phyloP scores from a whole-genome alignment of 345 rosid genomes.

The Eucalyptus curtisii region DNA sequence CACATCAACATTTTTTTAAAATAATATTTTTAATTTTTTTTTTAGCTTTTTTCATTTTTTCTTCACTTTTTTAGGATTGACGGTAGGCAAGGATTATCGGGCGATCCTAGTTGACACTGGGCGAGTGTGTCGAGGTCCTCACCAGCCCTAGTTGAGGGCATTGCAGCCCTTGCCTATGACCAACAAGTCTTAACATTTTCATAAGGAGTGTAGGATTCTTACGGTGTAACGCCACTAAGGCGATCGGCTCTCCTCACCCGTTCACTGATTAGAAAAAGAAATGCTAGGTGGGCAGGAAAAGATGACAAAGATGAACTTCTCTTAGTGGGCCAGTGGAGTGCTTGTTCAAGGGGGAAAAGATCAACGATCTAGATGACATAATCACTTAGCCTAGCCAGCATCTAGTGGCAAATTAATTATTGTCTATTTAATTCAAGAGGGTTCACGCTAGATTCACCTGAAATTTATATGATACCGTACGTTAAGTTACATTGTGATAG shows the following conservation, averaged over 20 bases:
- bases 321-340: background rate
- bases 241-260: background rate
- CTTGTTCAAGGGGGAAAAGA: background rate
- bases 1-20: no score
- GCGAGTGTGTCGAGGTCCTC: background rate
- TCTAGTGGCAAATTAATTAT: background rate
- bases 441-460: background rate
- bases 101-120: no score
- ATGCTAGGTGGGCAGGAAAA: background rate
- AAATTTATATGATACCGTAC: background rate
- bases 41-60: no score
- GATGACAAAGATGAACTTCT: background rate
- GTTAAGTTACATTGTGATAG: background rate
- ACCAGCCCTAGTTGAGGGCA: background rate
- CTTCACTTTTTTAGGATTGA: no score
- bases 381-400: background rate
- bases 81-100: accelerated
- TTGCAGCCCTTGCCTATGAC: background rate
- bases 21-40: no score
- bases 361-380: background rate
- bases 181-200: background rate
- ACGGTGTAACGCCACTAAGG: accelerated
- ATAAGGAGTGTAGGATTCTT: background rate
- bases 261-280: background rate
- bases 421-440: background rate